Evolutionary conservation across 768 basidiomycete species (phyloP), one percentile per base, ranked within the genome.

Genomic region (Termitomyces sp.): DNA sequence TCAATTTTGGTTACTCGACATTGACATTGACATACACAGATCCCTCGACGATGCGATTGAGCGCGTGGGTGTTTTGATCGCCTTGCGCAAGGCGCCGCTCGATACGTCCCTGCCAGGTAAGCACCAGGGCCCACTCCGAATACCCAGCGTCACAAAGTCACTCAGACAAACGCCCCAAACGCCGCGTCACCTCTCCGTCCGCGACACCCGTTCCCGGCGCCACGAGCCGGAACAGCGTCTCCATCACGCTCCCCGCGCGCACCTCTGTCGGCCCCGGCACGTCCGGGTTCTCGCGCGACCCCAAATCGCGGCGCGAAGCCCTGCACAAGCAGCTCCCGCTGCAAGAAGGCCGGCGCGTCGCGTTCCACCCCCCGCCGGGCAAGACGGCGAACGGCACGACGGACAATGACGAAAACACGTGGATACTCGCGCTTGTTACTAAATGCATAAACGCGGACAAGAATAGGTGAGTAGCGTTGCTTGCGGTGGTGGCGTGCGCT

Each of bases 121-220:
- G 64, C 2, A 3, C 1, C 5, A 6, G n/a, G 6, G 55, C 13
- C n/a, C 50, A 5, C 32, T 5, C 32, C 32, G n/a, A n/a, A n/a
- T n/a, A n/a, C n/a, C n/a, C n/a, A n/a, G n/a, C n/a, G n/a, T n/a
- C n/a, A n/a, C n/a, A n/a, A n/a, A n/a, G n/a, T n/a, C n/a, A n/a
- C n/a, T n/a, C n/a, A n/a, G n/a, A n/a, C n/a, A 93, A 93, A 71
- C 82, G 92, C 46, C 82, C 79, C 58, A 92, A 93, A 72, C 87
- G 91, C 23, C 86, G 18, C 76, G 89, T 62, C 84, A 79, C 2
- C 79, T 91, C 92, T 9, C 90, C 92, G 7, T 74, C 83, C 5
- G 79, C 80, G 16, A 78, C 83, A n/a, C 79, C 83, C 44, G 71
- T 72, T 56, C 75, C 81, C n/a, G 67, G 70, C 28, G 67, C 70